These are phyloP conservation scores for Vanderwaltozyma polyspora DNA, from an alignment of 805 yeast genomes.

Conservation along the genomic window DNA sequence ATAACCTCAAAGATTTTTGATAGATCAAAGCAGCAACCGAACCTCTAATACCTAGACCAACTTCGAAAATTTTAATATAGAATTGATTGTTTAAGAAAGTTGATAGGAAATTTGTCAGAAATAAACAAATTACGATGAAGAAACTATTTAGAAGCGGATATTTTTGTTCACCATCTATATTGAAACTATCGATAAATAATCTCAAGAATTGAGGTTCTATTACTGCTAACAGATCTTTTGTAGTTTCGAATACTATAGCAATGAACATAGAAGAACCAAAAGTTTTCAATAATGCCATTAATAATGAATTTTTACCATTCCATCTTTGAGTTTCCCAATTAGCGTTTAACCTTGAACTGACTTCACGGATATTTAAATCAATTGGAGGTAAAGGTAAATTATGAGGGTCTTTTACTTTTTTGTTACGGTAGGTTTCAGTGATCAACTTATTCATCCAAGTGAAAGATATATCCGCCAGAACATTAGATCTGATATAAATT, in stretches of 20 bases:
- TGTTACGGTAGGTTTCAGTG: conserved; percentile 29
- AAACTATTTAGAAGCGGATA: conserved; percentile 51
- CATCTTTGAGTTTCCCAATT: conserved; percentile 30
- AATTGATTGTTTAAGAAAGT: conserved; percentile 62
- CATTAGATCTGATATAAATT: conserved; percentile 18
- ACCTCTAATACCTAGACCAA: conserved; percentile 55
- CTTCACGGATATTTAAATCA: conserved; percentile 26
- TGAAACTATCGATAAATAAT: conserved; percentile 37
- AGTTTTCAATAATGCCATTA: conserved; percentile 28
- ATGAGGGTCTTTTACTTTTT: conserved; percentile 30
- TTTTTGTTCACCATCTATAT: conserved; percentile 13
- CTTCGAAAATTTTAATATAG: conserved; percentile 43
- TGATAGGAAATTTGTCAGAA: conserved; percentile 46
- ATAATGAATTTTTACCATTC: conserved; percentile 22
- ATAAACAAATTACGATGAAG: conserved; percentile 52
- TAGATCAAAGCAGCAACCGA: conserved; percentile 59
- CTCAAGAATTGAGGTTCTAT: conserved; percentile 50
- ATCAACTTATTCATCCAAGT: conserved; percentile 40
- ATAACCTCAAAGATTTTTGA: conserved; percentile 56
- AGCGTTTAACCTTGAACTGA: conserved; percentile 22
- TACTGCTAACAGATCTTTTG: conserved; percentile 31
- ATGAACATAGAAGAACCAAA: conserved; percentile 29
- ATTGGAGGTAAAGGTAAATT: conserved; percentile 35
- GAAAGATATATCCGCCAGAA: conserved; percentile 32
- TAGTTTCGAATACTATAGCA: conserved; percentile 30